Evolutionary conservation across 345 rosid genomes (phyloP), one percentile per base, ranked within the genome.

Genomic region (Theobroma cacao): DNA sequence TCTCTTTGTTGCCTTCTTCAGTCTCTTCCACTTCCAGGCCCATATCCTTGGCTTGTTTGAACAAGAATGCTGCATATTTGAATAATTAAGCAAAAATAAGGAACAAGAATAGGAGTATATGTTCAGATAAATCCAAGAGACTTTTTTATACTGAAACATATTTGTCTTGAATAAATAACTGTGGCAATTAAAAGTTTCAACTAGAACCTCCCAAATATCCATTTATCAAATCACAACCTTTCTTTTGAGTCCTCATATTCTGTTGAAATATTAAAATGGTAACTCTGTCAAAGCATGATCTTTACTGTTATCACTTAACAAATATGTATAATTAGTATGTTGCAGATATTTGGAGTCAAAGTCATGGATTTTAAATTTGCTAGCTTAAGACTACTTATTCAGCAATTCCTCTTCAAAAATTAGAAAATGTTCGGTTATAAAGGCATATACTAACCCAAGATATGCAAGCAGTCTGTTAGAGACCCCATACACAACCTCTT

Each of bases 21-120:
- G 55, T 60, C 72, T 80, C 84, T 5, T 80, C 86, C 58, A 14
- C 84, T 7, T 78, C 87, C 43, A 30, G 18, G n/a, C 81, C 83
- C 85, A 85, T 73, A 13, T 86, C 86, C 71, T 82, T 91, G n/a
- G 88, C 91, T 86, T 91, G 90, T 77, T 90, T 90, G 48, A 95
- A 85, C 64, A 95, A 71, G 74, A 90, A 95, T 18, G 95, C 98
- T 94, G 86, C 74, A 74, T 36, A 58, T 45, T 38, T 24, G 61
- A 58, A 50, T 41, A 7, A 56, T 56, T 33, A 71, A 36, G 20
- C 62, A 26, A 59, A 58, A 41, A 7, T 0, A 73, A 56, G 7
- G 13, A 33, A 18, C 11, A 34, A 12, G 41, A 3, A 38, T 38
- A 7, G 2, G 43, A 18, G n/a, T n/a, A 64, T 10, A 20, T 2